A percentile compares a stretch with the other conserved stretches of the same genome.
Evolutionary conservation across 805 yeast species (phyloP).

Genomic region (Yarrowia osloensis): DNA sequence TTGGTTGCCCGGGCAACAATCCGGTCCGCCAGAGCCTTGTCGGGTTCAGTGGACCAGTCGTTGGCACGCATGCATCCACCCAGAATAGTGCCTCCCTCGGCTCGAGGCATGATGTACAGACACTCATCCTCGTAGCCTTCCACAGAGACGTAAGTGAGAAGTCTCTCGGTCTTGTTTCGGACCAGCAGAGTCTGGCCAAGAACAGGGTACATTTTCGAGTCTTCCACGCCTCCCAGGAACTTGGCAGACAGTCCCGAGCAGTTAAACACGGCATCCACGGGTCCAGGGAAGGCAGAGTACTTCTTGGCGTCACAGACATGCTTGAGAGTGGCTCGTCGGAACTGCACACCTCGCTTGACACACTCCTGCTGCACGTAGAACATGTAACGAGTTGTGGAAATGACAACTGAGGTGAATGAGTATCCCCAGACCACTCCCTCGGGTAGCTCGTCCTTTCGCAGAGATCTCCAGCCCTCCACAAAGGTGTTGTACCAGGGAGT

Average conservation of each 20-base stretch:
- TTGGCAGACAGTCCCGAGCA: conserved; percentile 77
- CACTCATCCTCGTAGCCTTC: conserved; percentile 19
- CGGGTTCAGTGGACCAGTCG: conserved; percentile 64
- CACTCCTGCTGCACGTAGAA: conserved; percentile 51
- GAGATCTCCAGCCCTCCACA: conserved; percentile 29
- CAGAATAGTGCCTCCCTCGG: conserved; percentile 45
- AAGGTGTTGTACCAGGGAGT: conserved; percentile 26
- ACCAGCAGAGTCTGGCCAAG: conserved; percentile 59
- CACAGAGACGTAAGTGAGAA: conserved; percentile 10
- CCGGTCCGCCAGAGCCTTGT: conserved; percentile 57
- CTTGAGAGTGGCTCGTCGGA: conserved; percentile 50
- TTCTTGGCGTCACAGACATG: conserved; percentile 58
- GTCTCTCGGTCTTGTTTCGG: conserved; percentile 19
- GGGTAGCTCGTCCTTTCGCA: conserved; percentile 50
- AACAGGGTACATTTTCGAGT: conserved; percentile 63
- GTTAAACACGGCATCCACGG: conserved; percentile 60
- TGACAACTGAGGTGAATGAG: conserved; percentile 60
- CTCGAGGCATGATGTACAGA: conserved; percentile 30
- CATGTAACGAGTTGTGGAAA: conserved; percentile 68
- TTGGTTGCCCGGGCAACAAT: conserved; percentile 60
- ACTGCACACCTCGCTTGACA: conserved; percentile 51
- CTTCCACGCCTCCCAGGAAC: conserved; percentile 64
- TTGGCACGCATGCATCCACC: conserved; percentile 74
- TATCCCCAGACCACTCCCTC: conserved; percentile 59
- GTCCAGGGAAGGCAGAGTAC: conserved; percentile 8